phyloP scores from a whole-genome alignment of 2,329 filamentous ascomycete species.

The Fusarium circinatum region DNA sequence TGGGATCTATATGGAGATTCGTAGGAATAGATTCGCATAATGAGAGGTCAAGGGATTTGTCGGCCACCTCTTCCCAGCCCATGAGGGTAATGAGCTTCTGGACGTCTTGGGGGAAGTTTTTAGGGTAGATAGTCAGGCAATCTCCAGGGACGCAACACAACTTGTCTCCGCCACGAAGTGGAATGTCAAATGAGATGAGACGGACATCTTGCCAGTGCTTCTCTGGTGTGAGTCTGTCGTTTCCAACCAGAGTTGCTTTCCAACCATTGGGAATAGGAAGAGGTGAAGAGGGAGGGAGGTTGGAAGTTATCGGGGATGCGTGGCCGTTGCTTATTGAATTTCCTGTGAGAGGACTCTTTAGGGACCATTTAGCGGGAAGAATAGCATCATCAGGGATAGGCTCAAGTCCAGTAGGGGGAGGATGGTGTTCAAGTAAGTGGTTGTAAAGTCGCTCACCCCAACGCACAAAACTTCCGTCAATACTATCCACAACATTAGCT shows the following conservation, averaged over 20 bases:
- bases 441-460: conserved; percentile 78
- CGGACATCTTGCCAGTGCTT: conserved; percentile 96
- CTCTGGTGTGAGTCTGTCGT: conserved; percentile 77
- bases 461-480: conserved; percentile 82
- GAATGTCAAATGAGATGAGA: conserved; percentile 71
- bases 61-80: conserved; percentile 79
- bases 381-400: conserved; percentile 80
- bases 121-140: conserved; percentile 83
- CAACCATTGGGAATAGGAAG: conserved; percentile 69
- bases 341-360: conserved; percentile 33
- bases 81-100: conserved; percentile 80
- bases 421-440: conserved; percentile 73
- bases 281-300: conserved; percentile 45
- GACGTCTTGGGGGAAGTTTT: conserved; percentile 87
- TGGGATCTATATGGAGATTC: conserved; percentile 51
- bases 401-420: conserved; percentile 71
- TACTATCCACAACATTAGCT: conserved; percentile 58
- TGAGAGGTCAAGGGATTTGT: conserved; percentile 69
- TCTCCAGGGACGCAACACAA: conserved; percentile 74
- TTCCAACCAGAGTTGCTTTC: conserved; percentile 69
- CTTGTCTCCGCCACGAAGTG: conserved; percentile 33
- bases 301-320: conserved; percentile 16
- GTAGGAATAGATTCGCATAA: conserved; percentile 47
- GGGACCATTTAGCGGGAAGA: conserved; percentile 75
- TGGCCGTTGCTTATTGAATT: conserved; percentile 19